Conservation (phyloP, 495 filamentous ascomycete species). For the Aspergillus ostianus region DNA sequence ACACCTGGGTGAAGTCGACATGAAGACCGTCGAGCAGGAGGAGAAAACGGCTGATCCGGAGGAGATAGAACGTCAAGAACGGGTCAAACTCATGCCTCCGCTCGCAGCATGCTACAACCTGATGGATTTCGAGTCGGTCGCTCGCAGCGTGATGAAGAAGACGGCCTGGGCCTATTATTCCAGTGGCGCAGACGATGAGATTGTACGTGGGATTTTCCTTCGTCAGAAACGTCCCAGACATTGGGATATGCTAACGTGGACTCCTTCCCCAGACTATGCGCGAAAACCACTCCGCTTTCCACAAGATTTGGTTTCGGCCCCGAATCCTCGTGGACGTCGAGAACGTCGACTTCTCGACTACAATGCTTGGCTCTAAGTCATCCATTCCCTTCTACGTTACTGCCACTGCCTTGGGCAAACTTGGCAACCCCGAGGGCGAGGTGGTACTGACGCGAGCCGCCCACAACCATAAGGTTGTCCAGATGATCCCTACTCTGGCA, state of each 20-base stretch:
- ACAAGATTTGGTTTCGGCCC: slow-evolving; percentile 97
- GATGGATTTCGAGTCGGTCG: slow-evolving; percentile 92
- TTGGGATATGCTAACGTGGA: slow-evolving; percentile 1
- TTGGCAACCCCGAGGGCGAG: slow-evolving; percentile 86
- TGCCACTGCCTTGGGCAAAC: slow-evolving; percentile 87
- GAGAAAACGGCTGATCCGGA: slow-evolving; percentile 70
- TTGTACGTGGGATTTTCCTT: slow-evolving; percentile 55
- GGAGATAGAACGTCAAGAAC: slow-evolving; percentile 70
- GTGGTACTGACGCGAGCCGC: slow-evolving; percentile 85
- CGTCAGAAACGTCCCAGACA: not conserved
- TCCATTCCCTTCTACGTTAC: slow-evolving; percentile 89
- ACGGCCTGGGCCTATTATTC: slow-evolving; percentile 97
- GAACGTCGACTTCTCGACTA: slow-evolving; percentile 78
- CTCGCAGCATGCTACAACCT: slow-evolving; percentile 92
- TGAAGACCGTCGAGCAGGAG: slow-evolving; percentile 75
- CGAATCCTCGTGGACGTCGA: slow-evolving; percentile 82
- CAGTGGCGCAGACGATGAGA: slow-evolving; percentile 94
- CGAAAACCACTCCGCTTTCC: slow-evolving; percentile 94
- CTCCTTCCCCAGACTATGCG: slow-evolving; percentile 72
- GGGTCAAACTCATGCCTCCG: slow-evolving; percentile 74
- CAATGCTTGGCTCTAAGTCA: slow-evolving; percentile 84
- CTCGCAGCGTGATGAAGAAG: slow-evolving; percentile 85
- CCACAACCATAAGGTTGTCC: slow-evolving; percentile 79
- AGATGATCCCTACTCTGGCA: slow-evolving; percentile 98
- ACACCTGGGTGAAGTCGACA: slow-evolving; percentile 89